These are phyloP conservation scores for Penicillium sp. DNA, from an alignment of 2,329 filamentous ascomycete species.

Conservation along the genomic window DNA sequence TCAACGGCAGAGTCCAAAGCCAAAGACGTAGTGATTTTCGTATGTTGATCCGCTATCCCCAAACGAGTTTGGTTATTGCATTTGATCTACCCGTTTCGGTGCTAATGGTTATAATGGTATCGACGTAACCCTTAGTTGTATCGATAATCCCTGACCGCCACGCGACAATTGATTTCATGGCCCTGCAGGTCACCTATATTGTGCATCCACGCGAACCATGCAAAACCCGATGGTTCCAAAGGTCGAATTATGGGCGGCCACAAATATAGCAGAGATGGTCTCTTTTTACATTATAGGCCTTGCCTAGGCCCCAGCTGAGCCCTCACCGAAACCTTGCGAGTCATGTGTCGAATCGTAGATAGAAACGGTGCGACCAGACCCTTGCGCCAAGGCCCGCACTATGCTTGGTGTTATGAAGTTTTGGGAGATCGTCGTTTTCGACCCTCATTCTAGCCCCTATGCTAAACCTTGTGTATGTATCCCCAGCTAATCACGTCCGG, in stretches of 20 bases:
- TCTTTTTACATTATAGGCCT: too few relatives aligned
- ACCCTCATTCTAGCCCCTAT: neutral
- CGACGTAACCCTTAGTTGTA: constrained; percentile 4
- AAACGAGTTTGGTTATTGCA: neutral
- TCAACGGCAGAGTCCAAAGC: constrained; percentile 9
- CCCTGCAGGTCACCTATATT: constrained; percentile 7
- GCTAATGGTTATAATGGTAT: constrained; percentile 1
- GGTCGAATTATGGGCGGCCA: neutral
- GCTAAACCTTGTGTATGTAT: neutral
- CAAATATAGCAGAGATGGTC: neutral
- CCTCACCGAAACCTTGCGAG: neutral
- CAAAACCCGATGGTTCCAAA: neutral
- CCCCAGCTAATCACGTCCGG: neutral
- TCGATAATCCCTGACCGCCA: constrained; percentile 28
- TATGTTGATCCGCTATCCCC: neutral
- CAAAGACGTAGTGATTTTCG: constrained; percentile 10
- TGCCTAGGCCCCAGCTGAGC: neutral
- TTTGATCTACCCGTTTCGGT: neutral
- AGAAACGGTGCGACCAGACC: neutral
- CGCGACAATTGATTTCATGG: constrained; percentile 20
- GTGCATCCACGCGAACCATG: neutral
- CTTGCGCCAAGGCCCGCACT: neutral
- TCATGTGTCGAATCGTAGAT: neutral
- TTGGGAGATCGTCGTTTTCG: neutral
- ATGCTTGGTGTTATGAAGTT: neutral